Base-by-base conservation (phyloP, 257 asterid genomes). In the Henckelia pumila region DNA sequence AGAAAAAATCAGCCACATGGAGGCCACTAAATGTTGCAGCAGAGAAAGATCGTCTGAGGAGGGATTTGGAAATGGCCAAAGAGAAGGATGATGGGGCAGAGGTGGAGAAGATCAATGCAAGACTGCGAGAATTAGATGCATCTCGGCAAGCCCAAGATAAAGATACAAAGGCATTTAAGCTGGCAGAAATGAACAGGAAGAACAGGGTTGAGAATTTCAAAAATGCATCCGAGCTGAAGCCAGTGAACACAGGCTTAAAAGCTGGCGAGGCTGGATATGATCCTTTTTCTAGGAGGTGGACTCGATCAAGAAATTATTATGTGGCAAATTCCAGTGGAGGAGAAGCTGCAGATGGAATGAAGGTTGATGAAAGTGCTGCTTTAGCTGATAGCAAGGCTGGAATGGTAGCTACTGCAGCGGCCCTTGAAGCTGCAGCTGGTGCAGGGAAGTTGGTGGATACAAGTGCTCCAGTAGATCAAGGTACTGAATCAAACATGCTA, bases 211-310 rank as follows among this genome's bases (percentile, higher is more conserved):
- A 90, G 81, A 90, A 93, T 81, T 93, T 93, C 79, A 90, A 78
- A 67, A 90, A 86, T 66, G 99, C 99, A 28, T 93, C 99, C 0
- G 95, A 86, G 47, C 44, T 80, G 80, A 91, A 81, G 75, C 88
- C 81, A 0, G 81, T 78, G 28, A 84, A 76, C 63, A 66, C 80
- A 21, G 73, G 85, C 61, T 70, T 88, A 67, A 85, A 81, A 78
- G 95, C 95, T 37, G 97, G 99, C 11, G 95, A 93, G 68, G 96
- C 88, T 14, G 99, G 96, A 24, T 90, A 93, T 11, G 99, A 93
- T 70, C 99, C 99, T 47, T 93, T 93, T 61, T 93, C 99, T 5
- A 85, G 99, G 74, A 88, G 97, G 78, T 93, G 99, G 99, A 93
- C 99, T 25, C 73, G 95, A 69, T 93, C 97, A 14, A 85, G 87